phyloP scores from a whole-genome alignment of 2,329 filamentous ascomycete species.

The Clarireedia sp. region DNA sequence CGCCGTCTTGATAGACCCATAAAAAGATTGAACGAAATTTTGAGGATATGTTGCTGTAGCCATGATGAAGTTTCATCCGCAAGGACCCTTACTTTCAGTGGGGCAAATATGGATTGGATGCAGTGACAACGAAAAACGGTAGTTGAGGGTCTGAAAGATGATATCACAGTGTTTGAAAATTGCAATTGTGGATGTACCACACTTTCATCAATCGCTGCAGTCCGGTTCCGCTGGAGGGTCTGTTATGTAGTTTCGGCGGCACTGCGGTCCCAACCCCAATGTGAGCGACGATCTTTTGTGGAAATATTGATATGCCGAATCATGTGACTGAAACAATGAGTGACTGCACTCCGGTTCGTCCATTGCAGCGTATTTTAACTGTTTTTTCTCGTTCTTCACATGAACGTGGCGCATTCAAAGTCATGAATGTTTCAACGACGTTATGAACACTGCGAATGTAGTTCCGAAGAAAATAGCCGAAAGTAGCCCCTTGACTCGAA shows the following conservation, averaged over 20 bases:
- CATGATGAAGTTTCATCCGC: constrained; percentile 1
- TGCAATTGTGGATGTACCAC: constrained; percentile 1
- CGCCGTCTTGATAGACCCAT: neutral
- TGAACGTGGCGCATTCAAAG: too few relatives aligned
- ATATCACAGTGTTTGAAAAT: constrained; percentile 4
- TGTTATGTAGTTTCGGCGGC: constrained; percentile 2
- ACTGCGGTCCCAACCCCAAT: constrained; percentile 3
- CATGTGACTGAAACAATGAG: neutral
- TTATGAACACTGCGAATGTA: neutral
- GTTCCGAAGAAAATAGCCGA: neutral
- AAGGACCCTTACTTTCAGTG: neutral
- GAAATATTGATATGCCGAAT: neutral
- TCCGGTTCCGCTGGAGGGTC: neutral
- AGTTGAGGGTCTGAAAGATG: neutral
- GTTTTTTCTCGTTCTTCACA: too few relatives aligned
- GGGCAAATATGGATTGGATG: constrained; percentile 1
- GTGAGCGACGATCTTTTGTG: neutral
- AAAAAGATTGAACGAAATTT: neutral
- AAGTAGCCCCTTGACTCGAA: neutral
- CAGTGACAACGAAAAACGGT: neutral
- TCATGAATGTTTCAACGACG: too few relatives aligned
- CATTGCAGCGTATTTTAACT: too few relatives aligned
- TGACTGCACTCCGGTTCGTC: too few relatives aligned
- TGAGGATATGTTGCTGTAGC: neutral
- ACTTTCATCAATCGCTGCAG: neutral